Evolutionary conservation across 208 protist genomes (phyloP), one percentile per base, ranked within the genome.

Genomic region (Trypanosoma avium): DNA sequence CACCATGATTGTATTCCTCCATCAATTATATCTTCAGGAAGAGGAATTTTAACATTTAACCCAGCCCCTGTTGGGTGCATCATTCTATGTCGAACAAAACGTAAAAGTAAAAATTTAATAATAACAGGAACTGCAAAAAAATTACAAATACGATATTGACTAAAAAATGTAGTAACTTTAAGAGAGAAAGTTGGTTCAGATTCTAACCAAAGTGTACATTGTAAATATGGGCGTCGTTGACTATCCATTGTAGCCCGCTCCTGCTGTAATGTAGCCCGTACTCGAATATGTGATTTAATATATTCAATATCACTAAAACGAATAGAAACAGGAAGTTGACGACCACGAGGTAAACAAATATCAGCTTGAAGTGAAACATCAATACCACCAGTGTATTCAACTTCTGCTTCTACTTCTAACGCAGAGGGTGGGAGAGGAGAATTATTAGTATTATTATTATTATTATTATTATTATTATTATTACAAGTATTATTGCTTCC

Each of bases 121-220:
- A 89, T 58, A 19, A 85, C 60, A 2, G 86, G 82, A 3, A 93
- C 38, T 17, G 87, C 64, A 53, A 95, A 93, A 43, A 82, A 90
- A 52, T 93, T 76, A 29, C 63, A 71, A 48, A 95, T 84, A 24
- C 67, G 61, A 27, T 86, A 78, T 13, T 69, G 81, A 42, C 77
- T 89, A 19, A 93, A 59, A 13, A 75, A 77, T 1, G 86, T 89
- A 43, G 79, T 73, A 45, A 95, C 61, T 56, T 79, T 65, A 45
- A 92, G 73, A 47, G 88, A 83, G 50, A 95, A 95, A 38, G 73
- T 68, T 7, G 89, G 89, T 43, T 95, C 86, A 0, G 89, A 95
- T 43, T 90, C 77, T 7, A 95, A 75, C 84, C 86, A 95, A 19
- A 92, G 21, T 4, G 67, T 88, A 59, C 77, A 78, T 45, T 78